A percentile compares a stretch with the other conserved stretches of the same genome.
phyloP scores from a whole-genome alignment of 495 filamentous ascomycete species.

The Xanthoparmelia taractica region DNA sequence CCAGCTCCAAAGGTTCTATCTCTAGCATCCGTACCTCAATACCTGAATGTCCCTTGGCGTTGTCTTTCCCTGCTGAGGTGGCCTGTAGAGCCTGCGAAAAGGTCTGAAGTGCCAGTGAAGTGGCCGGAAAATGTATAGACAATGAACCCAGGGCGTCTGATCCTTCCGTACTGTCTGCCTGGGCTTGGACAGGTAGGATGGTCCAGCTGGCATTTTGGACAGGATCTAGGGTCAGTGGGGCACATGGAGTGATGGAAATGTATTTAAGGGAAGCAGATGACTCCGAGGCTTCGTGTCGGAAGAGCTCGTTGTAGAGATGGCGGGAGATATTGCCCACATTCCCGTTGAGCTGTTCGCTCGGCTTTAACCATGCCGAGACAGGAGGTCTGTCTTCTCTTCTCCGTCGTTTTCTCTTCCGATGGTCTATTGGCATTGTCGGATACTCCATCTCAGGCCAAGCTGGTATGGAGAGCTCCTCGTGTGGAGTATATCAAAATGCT shows the following conservation, averaged over 20 bases:
- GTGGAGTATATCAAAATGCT: not conserved
- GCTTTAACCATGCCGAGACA: slow-evolving; percentile 53
- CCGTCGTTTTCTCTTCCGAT: slow-evolving; percentile 39
- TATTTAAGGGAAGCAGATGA: slow-evolving; percentile 38
- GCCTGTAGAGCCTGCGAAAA: slow-evolving; percentile 62
- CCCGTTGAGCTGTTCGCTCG: slow-evolving; percentile 80
- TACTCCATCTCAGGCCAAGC: slow-evolving; percentile 17
- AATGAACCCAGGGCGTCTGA: slow-evolving; percentile 32
- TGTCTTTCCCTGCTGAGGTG: slow-evolving; percentile 47
- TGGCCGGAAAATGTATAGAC: slow-evolving; percentile 76
- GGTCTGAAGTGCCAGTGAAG: slow-evolving; percentile 67
- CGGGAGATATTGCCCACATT: slow-evolving; percentile 81
- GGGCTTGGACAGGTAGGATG: slow-evolving; percentile 63
- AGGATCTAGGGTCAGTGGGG: slow-evolving; percentile 47
- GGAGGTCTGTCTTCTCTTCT: slow-evolving; percentile 46
- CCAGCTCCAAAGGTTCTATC: slow-evolving; percentile 67
- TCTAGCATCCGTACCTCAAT: slow-evolving; percentile 79
- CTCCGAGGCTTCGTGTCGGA: slow-evolving; percentile 43
- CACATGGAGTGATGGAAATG: slow-evolving; percentile 76
- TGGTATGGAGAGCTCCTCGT: not conserved
- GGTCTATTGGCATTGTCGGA: slow-evolving; percentile 30
- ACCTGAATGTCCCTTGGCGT: slow-evolving; percentile 25
- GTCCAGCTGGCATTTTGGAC: slow-evolving; percentile 70
- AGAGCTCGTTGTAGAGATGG: slow-evolving; percentile 75
- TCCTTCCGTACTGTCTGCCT: not conserved